Conservation (phyloP, 371 early-diverging fungal genomes). For the Encephalitozoon intestinalis region DNA sequence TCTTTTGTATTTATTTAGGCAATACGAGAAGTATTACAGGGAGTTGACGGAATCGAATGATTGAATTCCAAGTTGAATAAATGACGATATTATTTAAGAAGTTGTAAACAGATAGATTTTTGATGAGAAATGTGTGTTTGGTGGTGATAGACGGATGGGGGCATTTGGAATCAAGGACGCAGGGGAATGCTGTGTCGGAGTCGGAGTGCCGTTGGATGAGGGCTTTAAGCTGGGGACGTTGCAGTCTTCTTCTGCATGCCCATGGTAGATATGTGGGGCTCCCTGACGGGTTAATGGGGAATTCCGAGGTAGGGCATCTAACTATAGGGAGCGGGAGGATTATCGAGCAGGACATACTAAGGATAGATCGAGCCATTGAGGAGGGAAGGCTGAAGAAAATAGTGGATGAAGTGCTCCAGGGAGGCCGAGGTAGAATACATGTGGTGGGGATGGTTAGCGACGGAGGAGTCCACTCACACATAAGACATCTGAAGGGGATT, state of each 20-base stretch:
- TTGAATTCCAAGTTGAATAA: constrained; percentile 4
- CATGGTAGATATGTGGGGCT: constrained; percentile 93
- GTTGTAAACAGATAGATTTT: neutral
- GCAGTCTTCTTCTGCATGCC: constrained; percentile 67
- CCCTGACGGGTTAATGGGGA: constrained; percentile 93
- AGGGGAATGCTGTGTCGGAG: constrained; percentile 32
- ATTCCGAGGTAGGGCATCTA: constrained; percentile 97
- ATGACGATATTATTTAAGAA: neutral
- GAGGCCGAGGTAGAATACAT: constrained; percentile 68
- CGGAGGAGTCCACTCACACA: constrained; percentile 97
- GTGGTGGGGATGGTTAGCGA: constrained; percentile 83
- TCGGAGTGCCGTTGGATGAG: constrained; percentile 35
- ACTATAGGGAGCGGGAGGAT: constrained; percentile 97
- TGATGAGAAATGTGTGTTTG: constrained; percentile 53
- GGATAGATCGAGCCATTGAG: constrained; percentile 48
- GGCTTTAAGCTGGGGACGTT: constrained; percentile 49
- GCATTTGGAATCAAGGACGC: neutral
- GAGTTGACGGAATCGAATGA: constrained; percentile 18
- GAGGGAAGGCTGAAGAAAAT: constrained; percentile 1
- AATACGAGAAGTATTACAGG: constrained; percentile 38
- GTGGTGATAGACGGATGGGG: constrained; percentile 62
- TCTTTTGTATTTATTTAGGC: constrained; percentile 39
- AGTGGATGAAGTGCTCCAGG: neutral
- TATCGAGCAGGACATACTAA: constrained; percentile 74
- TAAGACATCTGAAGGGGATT: constrained; percentile 76